Evolutionary conservation across 2,329 filamentous ascomycete genomes (phyloP).

Genomic region (Microsporum canis): DNA sequence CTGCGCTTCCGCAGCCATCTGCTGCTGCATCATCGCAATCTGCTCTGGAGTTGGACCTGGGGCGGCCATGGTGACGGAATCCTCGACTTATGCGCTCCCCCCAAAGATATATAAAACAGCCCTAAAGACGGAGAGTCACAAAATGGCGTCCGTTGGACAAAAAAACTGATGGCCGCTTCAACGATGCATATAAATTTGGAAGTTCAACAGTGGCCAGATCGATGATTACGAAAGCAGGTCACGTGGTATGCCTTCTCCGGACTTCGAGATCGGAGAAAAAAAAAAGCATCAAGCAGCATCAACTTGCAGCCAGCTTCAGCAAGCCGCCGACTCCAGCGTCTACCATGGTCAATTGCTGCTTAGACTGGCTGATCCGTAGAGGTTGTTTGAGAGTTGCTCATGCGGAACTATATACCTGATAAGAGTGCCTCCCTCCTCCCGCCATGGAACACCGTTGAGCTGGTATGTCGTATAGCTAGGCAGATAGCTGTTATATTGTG

Average conservation of each 20-base stretch:
- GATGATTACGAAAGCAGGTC: neutral
- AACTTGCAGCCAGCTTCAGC: neutral
- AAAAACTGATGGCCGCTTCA: neutral
- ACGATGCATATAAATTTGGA: neutral
- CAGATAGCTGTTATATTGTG: neutral
- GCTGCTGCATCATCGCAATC: conserved; percentile 70
- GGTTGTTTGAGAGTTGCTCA: conserved; percentile 15
- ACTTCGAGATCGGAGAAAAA: neutral
- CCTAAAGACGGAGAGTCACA: neutral
- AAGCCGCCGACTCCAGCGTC: neutral
- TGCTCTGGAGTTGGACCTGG: conserved; percentile 64
- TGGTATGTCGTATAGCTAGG: conserved; percentile 22
- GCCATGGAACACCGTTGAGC: conserved; percentile 30
- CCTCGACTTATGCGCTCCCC: neutral
- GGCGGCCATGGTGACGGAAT: conserved; percentile 19
- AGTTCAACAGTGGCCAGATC: conserved; percentile 5
- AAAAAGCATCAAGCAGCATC: neutral
- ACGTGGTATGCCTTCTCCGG: neutral
- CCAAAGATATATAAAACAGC: neutral
- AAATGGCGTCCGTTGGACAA: neutral
- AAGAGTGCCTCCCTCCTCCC: conserved; percentile 25
- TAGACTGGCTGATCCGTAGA: neutral
- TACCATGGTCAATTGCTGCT: neutral
- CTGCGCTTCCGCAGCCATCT: conserved; percentile 69
- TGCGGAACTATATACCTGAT: conserved; percentile 34